Evolutionary conservation across 129 eudicot species (phyloP).

Genomic region (Glebionis coronaria): DNA sequence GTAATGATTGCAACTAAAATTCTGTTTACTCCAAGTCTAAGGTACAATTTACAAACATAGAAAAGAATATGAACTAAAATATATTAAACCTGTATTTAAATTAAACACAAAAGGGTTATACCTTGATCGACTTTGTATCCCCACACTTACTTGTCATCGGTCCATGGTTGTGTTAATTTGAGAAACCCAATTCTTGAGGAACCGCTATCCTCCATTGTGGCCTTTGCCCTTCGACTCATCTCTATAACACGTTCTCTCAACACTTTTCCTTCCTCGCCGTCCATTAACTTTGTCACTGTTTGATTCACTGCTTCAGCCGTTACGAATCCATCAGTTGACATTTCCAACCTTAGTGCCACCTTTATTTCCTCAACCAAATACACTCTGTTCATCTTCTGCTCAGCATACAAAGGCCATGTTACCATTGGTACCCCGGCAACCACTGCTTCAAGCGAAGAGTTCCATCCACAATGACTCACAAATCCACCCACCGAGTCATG

Average conservation of each 20-base stretch:
- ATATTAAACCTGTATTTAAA: no score
- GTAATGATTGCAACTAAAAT: no score
- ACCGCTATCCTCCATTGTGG: constrained; percentile 27
- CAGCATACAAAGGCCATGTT: constrained; percentile 17
- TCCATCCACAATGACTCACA: constrained; percentile 22
- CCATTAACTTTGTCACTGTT: constrained; percentile 51
- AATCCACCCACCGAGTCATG: constrained; percentile 15
- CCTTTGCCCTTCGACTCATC: constrained; percentile 36
- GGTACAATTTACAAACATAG: no score
- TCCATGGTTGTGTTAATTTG: constrained; percentile 13
- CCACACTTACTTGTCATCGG: background rate
- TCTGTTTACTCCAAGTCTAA: no score
- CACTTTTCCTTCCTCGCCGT: constrained; percentile 29
- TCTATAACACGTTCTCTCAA: constrained; percentile 21
- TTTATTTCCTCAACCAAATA: constrained; percentile 28
- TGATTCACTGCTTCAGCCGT: constrained; percentile 36
- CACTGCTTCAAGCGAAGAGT: constrained; percentile 11
- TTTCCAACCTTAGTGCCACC: constrained; percentile 28
- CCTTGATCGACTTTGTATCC: background rate
- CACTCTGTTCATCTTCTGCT: constrained; percentile 34
- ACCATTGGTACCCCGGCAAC: constrained; percentile 12
- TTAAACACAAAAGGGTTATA: background rate
- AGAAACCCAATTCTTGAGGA: constrained; percentile 34
- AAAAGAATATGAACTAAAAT: no score
- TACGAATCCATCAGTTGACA: constrained; percentile 32